Evolutionary conservation across 2,329 filamentous ascomycete genomes (phyloP).

Genomic region (Pyrenophora graminea): DNA sequence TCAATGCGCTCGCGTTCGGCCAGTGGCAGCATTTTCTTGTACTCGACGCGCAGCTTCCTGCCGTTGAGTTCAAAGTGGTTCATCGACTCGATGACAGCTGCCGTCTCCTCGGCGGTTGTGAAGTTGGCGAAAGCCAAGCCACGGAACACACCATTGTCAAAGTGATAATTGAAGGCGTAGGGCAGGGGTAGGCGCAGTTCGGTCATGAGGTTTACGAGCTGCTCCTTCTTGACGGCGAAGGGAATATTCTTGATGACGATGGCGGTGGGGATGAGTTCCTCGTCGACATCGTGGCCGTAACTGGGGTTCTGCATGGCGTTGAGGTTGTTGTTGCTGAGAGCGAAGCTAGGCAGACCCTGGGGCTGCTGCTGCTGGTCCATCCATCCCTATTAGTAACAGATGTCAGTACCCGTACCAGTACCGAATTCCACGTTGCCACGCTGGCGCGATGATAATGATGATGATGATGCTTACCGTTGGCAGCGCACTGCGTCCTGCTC

Average conservation of each 20-base stretch:
- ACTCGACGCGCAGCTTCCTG: slow-evolving; percentile 91
- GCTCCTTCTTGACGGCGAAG: slow-evolving; percentile 97
- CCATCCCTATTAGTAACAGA: slow-evolving; percentile 58
- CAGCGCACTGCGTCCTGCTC: slow-evolving; percentile 61
- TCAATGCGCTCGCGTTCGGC: slow-evolving; percentile 95
- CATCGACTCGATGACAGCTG: slow-evolving; percentile 87
- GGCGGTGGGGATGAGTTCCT: slow-evolving; percentile 94
- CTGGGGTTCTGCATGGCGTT: slow-evolving; percentile 48
- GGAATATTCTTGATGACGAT: slow-evolving; percentile 99
- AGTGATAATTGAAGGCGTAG: slow-evolving; percentile 99
- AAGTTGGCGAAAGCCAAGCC: slow-evolving; percentile 98
- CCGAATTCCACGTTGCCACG: no score
- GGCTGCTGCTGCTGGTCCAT: slow-evolving; percentile 52
- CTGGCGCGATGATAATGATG: neutral
- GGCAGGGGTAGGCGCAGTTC: slow-evolving; percentile 91
- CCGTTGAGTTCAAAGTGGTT: slow-evolving; percentile 96
- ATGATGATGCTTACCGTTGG: slow-evolving; percentile 68
- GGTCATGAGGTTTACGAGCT: slow-evolving; percentile 89
- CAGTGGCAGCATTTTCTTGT: slow-evolving; percentile 98
- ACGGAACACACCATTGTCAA: slow-evolving; percentile 95
- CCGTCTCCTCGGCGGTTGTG: slow-evolving; percentile 91
- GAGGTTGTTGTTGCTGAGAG: slow-evolving; percentile 44
- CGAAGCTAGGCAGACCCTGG: slow-evolving; percentile 50
- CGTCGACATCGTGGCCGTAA: slow-evolving; percentile 62
- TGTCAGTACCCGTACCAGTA: slow-evolving; percentile 6